Base-by-base conservation (phyloP, 2,329 filamentous ascomycete genomes). In the Paramyrothecium sp. region DNA sequence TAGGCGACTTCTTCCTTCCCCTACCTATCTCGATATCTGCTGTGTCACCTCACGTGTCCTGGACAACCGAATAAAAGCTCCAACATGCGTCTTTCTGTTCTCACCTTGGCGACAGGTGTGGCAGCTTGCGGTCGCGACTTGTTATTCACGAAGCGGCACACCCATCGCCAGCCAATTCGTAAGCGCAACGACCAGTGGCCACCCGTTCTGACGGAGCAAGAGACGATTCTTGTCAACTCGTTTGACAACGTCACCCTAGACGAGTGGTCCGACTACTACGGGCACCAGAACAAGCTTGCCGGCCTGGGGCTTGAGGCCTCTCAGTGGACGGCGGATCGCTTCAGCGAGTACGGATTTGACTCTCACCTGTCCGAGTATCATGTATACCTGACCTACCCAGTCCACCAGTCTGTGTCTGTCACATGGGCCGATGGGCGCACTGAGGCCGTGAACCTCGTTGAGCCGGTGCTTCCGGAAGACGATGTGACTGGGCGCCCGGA, bases 401-500 rank as follows among this genome's bases (percentile, higher is more conserved):
- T 85, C 7, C 80, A 78, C 44, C 82, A 86, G 51, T 79, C 81
- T 0, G 64, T 89, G 34, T 68, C 67, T 7, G 62, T 77, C 4
- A 72, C 69, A 0, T 69, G 69, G 20, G 56, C 71, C 1, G 72
- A 75, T 51, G 76, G 76, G 1, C 68, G 87, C 41, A 81, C 79
- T 7, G 88, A 81, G 52, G 83, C 89, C 64, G 89, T 90, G 2
- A 84, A 79, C 4, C 71, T 94, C 53, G 86, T 89, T 63, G 90
- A 95, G 71, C 88, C 91, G 62, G 81, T 89, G 1, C 73, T 95
- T 2, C 78, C 86, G 5, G 86, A 91, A 58, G 91, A 95, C 68
- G 81, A 84, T n/a, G 91, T 90, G 0, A 90, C 85, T 30, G 81
- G 85, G n/a, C 77, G 89, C 34, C 75, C 80, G 7, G 82, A 90